These are phyloP conservation scores for Fonsecaea nubica DNA, from an alignment of 2,329 filamentous ascomycete genomes.

Conservation along the genomic window DNA sequence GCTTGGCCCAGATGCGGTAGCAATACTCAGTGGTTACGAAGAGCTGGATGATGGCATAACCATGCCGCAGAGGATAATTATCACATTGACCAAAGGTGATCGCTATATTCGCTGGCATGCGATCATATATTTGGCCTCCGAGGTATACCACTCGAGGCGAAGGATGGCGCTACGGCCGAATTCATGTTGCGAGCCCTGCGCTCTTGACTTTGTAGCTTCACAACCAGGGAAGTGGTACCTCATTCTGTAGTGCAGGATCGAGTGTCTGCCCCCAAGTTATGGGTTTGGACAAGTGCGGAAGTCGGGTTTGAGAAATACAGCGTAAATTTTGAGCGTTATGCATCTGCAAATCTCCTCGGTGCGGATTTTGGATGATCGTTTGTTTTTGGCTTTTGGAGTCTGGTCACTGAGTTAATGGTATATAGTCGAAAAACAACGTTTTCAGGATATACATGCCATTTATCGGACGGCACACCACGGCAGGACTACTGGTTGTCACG, in stretches of 20 bases:
- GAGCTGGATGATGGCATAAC: neutral
- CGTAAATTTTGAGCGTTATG: neutral
- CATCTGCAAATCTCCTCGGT: neutral
- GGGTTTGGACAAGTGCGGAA: neutral
- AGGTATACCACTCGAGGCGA: neutral
- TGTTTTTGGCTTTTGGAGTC: neutral
- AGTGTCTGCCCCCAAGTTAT: neutral
- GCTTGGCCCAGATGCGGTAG: neutral
- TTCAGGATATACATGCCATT: neutral
- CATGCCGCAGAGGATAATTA: neutral
- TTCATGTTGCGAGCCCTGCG: neutral
- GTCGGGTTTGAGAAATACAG: neutral
- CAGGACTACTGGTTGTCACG: neutral
- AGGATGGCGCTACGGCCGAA: neutral
- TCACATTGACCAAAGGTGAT: neutral
- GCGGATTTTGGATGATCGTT: neutral
- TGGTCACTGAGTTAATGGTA: neutral
- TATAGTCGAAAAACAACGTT: neutral
- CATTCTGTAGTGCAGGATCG: neutral
- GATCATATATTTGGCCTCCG: neutral
- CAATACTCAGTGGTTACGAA: neutral
- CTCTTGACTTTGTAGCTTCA: neutral
- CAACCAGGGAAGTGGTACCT: neutral
- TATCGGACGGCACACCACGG: neutral
- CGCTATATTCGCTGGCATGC: neutral